Base-by-base conservation (phyloP, 345 rosid genomes). In the Gossypium longicalyx region DNA sequence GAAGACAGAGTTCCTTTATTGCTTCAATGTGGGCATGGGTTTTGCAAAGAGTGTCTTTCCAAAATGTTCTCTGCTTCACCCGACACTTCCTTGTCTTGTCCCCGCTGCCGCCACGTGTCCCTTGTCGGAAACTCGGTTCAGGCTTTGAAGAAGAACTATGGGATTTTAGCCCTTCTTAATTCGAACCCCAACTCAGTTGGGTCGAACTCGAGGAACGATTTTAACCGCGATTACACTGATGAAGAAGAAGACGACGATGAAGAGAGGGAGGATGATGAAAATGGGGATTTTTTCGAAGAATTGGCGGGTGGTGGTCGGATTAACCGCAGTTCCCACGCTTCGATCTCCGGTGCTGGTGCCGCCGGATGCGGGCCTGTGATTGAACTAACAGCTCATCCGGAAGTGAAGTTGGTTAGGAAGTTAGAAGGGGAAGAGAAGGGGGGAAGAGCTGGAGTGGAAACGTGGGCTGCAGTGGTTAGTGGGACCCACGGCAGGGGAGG, bases 21-120 rank as follows among this genome's bases (percentile, higher is more conserved):
- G 67, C 98, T 92, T 66, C 91, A 92, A 82, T 94, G 98, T 78
- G 98, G 98, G 5, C 98, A 92, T 22, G 97, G 98, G 27, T 94
- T 92, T 82, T 94, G 98, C 83, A 92, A 82, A 54, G 98, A 92
- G 68, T 94, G 98, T 67, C 78, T 92, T 16, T 92, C 98, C 0
- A 80, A 81, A 61, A 87, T 94, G 97, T 94, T 94, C 89, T 82
- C 98, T 9, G 82, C 97, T 9, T 94, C 98, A n/a, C 72, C 84
- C 63, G 98, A 94, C 79, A 86, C 87, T 17, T 81, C 93, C 9
- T 88, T 94, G 51, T 67, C 89, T 23, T 94, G 98, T 67, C 98
- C 98, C 38, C 87, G 97, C 0, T 94, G 98, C 76, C 93, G 98
- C 71, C 97, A 92, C 82, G 88, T 89, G 52, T 92, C 98, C 47